Percentiles rank a stretch among this genome's conserved stretches.
Conservation (phyloP, 495 filamentous ascomycete species). For the Bombardia bombarda region DNA sequence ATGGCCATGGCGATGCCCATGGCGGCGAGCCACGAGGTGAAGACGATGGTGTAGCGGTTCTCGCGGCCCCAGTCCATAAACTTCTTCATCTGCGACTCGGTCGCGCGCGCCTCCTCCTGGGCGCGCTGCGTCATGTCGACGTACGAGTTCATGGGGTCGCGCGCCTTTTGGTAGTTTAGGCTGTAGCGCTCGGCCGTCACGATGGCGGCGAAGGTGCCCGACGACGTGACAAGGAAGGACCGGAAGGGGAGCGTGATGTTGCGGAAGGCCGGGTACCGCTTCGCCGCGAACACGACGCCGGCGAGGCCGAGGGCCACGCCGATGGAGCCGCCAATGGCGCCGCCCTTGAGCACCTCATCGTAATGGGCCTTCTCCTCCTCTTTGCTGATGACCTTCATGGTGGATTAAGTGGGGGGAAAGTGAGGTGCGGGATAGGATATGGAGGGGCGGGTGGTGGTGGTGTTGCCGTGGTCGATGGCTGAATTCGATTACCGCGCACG, state of each 20-base stretch:
- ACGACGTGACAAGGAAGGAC: slow-evolving; percentile 78
- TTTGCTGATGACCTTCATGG: slow-evolving; percentile 90
- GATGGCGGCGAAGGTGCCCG: slow-evolving; percentile 78
- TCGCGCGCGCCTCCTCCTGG: slow-evolving; percentile 33
- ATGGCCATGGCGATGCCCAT: slow-evolving; percentile 72
- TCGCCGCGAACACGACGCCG: slow-evolving; percentile 53
- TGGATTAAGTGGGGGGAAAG: too few species aligned
- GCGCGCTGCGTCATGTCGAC: slow-evolving; percentile 47
- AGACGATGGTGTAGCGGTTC: slow-evolving; percentile 86
- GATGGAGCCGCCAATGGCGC: slow-evolving; percentile 55
- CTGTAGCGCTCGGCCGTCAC: slow-evolving; percentile 75
- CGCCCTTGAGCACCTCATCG: slow-evolving; percentile 66
- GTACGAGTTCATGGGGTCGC: slow-evolving; percentile 60
- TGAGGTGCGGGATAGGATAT: too few species aligned
- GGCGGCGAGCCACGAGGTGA: slow-evolving; percentile 70
- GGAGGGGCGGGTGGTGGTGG: too few species aligned
- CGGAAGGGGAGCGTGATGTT: slow-evolving; percentile 80
- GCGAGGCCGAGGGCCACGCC: slow-evolving; percentile 57
- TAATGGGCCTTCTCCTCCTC: slow-evolving; percentile 73
- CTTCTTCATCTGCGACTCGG: slow-evolving; percentile 37
- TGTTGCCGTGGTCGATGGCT: too few species aligned
- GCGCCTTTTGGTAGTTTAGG: slow-evolving; percentile 60
- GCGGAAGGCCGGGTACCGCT: slow-evolving; percentile 65
- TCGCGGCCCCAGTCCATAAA: slow-evolving; percentile 56
- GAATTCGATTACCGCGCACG: too few species aligned